Base-by-base conservation (phyloP, 2,329 filamentous ascomycete genomes). In the Alternaria alternata region DNA sequence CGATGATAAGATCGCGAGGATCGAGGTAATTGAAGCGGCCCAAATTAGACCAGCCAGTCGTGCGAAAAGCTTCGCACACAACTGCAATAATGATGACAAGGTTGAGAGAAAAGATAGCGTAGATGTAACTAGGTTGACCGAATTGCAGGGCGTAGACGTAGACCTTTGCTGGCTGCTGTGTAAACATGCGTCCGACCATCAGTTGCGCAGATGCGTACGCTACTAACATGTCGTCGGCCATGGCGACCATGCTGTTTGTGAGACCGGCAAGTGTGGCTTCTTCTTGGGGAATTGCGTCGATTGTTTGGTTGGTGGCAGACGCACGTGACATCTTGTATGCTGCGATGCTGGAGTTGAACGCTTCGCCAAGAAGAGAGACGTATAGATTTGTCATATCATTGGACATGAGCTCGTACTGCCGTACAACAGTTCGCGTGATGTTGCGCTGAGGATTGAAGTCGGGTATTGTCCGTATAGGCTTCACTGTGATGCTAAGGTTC, bases 321-420 rank as follows among this genome's bases (percentile, higher is more conserved):
- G 57, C 32, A 46, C 62, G 63, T 3, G 68, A 59, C 67, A 73
- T 71, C 57, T 66, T 68, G 69, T 66, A 73, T 5, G 69, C 65
- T 7, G 63, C 69, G 41, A 78, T 75, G 55, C 73, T 77, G 9
- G 71, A 64, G 32, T 78, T 75, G 42, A 80, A 66, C 1, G 78
- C 72, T 43, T 76, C 65, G 18, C 78, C 78, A 1, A 80, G 69
- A 0, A 77, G 68, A 0, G 77, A 80, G 20, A 75, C 71, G 62
- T 79, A 78, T 2, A 80, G 47, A 41, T 75, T 80, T 3, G 74
- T 80, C 57, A 77, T 65, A 57, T 78, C 76, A 48, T 78, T 79
- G 5, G 77, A 72, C 20, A 78, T 71, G n/a, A 75, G 61, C 55
- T 78, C 71, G 43, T 79, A 75, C 42, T 79, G 72, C 3, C 75